phyloP scores from a whole-genome alignment of 2,329 filamentous ascomycete species.

The Fusarium sp. region DNA sequence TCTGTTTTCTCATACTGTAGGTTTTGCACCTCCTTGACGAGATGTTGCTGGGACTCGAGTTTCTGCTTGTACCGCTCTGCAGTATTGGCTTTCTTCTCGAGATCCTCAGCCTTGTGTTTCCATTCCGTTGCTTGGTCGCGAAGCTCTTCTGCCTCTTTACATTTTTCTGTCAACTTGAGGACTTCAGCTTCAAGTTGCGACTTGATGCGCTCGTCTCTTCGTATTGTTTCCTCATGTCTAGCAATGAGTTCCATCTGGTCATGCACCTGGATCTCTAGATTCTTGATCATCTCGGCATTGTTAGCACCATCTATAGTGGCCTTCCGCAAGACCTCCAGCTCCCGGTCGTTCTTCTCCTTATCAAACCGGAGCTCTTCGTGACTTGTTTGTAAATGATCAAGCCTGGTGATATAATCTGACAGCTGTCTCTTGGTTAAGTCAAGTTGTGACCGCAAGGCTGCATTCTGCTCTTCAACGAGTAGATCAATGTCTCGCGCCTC shows the following conservation, averaged over 20 bases:
- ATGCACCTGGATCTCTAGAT: constrained; percentile 65
- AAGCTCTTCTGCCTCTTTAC: constrained; percentile 60
- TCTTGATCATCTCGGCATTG: constrained; percentile 61
- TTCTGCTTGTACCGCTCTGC: constrained; percentile 71
- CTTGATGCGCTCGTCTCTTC: constrained; percentile 46
- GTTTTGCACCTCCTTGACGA: constrained; percentile 65
- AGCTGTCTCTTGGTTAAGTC: constrained; percentile 65
- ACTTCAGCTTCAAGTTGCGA: constrained; percentile 69
- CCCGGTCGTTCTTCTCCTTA: constrained; percentile 65
- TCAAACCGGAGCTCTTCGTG: constrained; percentile 73
- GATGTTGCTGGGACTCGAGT: constrained; percentile 63
- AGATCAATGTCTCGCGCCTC: constrained; percentile 63
- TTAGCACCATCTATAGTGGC: constrained; percentile 62
- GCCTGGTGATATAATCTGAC: constrained; percentile 66
- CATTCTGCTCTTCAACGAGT: constrained; percentile 65
- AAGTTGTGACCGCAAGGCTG: constrained; percentile 59
- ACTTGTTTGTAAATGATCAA: constrained; percentile 68
- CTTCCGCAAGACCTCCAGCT: constrained; percentile 60
- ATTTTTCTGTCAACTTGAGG: constrained; percentile 55
- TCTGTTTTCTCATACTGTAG: constrained; percentile 65
- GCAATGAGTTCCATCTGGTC: constrained; percentile 78
- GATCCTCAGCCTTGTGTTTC: constrained; percentile 65
- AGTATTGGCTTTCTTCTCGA: constrained; percentile 70
- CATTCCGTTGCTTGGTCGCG: constrained; percentile 69
- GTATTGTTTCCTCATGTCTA: constrained; percentile 65